These are phyloP conservation scores for Sporothrix pallida DNA, from an alignment of 2,329 filamentous ascomycete species.

Conservation along the genomic window DNA sequence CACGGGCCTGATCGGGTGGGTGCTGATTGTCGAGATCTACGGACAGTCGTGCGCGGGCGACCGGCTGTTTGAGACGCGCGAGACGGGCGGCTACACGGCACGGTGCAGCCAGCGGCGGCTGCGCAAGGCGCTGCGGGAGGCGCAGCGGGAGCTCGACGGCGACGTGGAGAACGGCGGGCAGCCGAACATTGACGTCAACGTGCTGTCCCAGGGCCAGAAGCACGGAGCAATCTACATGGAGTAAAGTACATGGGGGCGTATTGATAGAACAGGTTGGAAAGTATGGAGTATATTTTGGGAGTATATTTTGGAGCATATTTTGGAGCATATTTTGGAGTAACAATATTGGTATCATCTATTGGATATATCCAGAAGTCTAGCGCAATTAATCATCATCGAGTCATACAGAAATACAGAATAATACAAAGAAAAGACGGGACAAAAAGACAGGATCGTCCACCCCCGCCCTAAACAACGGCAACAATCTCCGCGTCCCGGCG, in stretches of 20 bases:
- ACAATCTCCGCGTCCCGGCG: constrained; percentile 58
- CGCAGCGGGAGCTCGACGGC: constrained; percentile 25
- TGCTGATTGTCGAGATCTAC: constrained; percentile 56
- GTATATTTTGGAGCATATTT: background rate
- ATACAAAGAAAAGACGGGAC: background rate
- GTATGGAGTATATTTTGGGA: too few relatives aligned
- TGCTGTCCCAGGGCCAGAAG: constrained; percentile 43
- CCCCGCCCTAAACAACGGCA: constrained; percentile 37
- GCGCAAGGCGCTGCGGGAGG: constrained; percentile 42
- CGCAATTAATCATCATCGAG: too few relatives aligned
- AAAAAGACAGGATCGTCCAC: background rate
- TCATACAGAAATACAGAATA: background rate
- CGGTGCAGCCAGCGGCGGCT: constrained; percentile 50
- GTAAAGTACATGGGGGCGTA: constrained; percentile 15
- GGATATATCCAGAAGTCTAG: background rate
- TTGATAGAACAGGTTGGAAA: background rate
- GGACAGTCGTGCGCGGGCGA: constrained; percentile 55
- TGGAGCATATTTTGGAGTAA: background rate
- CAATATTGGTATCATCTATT: constrained; percentile 17
- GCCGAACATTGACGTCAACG: constrained; percentile 40
- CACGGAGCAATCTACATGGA: constrained; percentile 40
- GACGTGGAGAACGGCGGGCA: constrained; percentile 24
- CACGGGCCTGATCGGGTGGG: constrained; percentile 52
- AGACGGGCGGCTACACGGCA: constrained; percentile 50
- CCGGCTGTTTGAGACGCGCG: constrained; percentile 50